These are phyloP conservation scores for Lophium mytilinum DNA, from an alignment of 495 filamentous ascomycete genomes.

Conservation along the genomic window DNA sequence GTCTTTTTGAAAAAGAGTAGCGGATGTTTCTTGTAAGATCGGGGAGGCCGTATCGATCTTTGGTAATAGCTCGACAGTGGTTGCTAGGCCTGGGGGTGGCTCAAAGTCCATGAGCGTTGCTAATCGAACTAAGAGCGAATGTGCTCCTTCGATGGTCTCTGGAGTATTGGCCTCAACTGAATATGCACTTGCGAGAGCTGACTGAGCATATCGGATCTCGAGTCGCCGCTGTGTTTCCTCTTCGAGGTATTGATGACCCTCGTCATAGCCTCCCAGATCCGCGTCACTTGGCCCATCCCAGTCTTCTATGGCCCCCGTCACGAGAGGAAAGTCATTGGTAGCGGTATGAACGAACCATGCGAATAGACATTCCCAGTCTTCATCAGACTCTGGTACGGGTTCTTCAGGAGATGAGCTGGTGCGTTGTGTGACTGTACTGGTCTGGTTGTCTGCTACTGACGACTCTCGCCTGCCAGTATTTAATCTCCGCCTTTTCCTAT, in stretches of 20 bases:
- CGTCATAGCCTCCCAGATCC: slow-evolving; percentile 64
- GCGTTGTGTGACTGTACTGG: not conserved
- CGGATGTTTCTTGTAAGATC: slow-evolving; percentile 38
- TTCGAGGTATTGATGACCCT: slow-evolving; percentile 38
- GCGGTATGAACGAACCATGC: slow-evolving; percentile 69
- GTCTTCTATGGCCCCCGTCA: slow-evolving; percentile 54
- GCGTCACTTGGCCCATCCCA: slow-evolving; percentile 80
- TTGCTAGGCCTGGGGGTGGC: slow-evolving; percentile 36
- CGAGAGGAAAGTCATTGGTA: slow-evolving; percentile 37
- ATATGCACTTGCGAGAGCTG: slow-evolving; percentile 67
- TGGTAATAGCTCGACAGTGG: slow-evolving; percentile 25
- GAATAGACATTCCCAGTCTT: slow-evolving; percentile 72
- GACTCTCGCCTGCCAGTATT: slow-evolving; percentile 15
- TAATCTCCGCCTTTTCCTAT: slow-evolving; percentile 52
- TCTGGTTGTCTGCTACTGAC: not conserved
- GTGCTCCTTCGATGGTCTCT: slow-evolving; percentile 52
- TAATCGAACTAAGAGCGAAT: slow-evolving; percentile 54
- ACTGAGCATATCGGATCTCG: slow-evolving; percentile 58
- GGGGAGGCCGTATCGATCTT: slow-evolving; percentile 21
- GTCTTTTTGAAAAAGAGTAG: slow-evolving; percentile 44
- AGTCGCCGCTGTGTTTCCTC: slow-evolving; percentile 48
- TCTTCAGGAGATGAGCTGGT: not conserved
- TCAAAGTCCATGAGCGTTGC: slow-evolving; percentile 54
- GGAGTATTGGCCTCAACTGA: slow-evolving; percentile 51
- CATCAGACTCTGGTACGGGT: slow-evolving; percentile 19